Evolutionary conservation across 768 basidiomycete species (phyloP), one percentile per base, ranked within the genome.

Genomic region (Inosperma sp.): DNA sequence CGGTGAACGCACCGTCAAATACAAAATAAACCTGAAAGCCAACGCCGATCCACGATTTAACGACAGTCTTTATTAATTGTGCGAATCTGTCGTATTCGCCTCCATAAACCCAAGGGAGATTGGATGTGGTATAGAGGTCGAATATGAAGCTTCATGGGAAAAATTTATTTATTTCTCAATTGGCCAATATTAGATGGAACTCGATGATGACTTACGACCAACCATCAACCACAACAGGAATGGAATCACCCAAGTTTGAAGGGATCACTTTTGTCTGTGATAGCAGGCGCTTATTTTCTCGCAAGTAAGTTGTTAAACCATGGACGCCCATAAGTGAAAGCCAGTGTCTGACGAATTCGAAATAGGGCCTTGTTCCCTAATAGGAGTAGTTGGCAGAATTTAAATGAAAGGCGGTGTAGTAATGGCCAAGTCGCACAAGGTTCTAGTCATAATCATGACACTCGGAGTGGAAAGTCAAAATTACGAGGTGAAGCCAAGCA

Each of bases 181-280:
- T 43, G 49, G 5, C 7, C 17, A 14, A 12, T 29, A 3, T 27
- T 17, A 36, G 34, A 44, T 25, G 10, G 17, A 30, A 21, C 26
- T 17, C 34, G n/a, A n/a, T n/a, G n/a, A n/a, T n/a, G 37, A 83
- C 89, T 82, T 65, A 92, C 89, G 89, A 90, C 87, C 84, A 89
- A 37, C 80, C 89, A 69, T 93, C 89, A 43, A 92, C 78, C 7
- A 93, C 83, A 52, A 90, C 69, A 26, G 79, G 71, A 16, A 75
- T 71, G 41, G 66, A 51, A 21, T 50, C 48, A 36, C 50, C 56
- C 4, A 62, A 56, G 35, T 58, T 42, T n/a, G 60, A 42, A 19
- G 54, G 30, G 46, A 66, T 42, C 27, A 61, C 54, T 51, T 61
- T 58, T 5, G 68, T 64, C 36, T 63, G 65, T 9, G 75, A 74